phyloP scores from a whole-genome alignment of 306 rosid genomes.

The Corylus avellana region DNA sequence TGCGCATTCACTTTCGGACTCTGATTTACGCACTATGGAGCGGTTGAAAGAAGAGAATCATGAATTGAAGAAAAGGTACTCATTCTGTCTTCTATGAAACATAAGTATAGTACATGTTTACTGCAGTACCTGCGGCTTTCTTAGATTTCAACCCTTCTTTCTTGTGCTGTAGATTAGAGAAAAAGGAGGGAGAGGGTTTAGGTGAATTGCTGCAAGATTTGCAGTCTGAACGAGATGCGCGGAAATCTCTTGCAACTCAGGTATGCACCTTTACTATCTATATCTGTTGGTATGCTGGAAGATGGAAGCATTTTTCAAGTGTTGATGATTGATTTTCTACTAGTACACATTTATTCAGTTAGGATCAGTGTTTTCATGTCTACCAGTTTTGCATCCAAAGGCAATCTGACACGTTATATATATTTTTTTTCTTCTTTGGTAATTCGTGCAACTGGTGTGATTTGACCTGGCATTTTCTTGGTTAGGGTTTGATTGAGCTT shows the following conservation, averaged over 20 bases:
- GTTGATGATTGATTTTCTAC: background rate
- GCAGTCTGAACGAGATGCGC: constrained; percentile 53
- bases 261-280: constrained; percentile 33
- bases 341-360: background rate
- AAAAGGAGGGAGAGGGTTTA: constrained; percentile 33
- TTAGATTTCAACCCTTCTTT: background rate
- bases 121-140: background rate
- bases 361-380: background rate
- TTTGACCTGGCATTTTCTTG: background rate
- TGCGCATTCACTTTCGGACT: constrained; percentile 18
- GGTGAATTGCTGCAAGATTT: constrained; percentile 38
- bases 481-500: too few relatives aligned
- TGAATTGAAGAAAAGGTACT: constrained; percentile 68
- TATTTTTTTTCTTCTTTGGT: too few relatives aligned
- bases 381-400: background rate
- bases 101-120: background rate
- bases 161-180: constrained; percentile 43
- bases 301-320: background rate
- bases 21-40: constrained; percentile 35
- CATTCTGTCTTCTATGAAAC: constrained; percentile 8
- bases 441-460: background rate
- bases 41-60: constrained; percentile 66
- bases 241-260: constrained; percentile 61
- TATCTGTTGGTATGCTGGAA: background rate
- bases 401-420: background rate